Evolutionary conservation across 257 asterid genomes (phyloP).

Genomic region (Hygrophila difformis): DNA sequence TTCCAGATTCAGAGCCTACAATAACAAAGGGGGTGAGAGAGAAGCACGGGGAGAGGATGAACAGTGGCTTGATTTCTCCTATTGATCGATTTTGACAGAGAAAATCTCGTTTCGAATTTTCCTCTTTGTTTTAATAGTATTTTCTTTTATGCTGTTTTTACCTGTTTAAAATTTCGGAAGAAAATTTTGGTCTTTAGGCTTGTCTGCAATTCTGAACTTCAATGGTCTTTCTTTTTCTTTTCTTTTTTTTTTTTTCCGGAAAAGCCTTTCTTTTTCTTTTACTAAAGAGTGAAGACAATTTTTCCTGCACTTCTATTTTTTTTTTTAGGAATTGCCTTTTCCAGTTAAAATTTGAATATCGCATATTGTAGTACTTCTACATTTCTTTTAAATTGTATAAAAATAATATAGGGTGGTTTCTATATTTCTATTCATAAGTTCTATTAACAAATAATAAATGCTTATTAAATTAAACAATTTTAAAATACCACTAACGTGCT

Average conservation of each 20-base stretch:
- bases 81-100: constrained; percentile 18
- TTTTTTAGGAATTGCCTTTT: too few relatives aligned
- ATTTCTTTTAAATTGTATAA: too few relatives aligned
- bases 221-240: constrained; percentile 1
- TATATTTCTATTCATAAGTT: too few relatives aligned
- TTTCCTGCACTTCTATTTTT: too few relatives aligned
- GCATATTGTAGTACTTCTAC: too few relatives aligned
- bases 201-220: not conserved
- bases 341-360: too few relatives aligned
- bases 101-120: constrained; percentile 36
- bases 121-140: constrained; percentile 1
- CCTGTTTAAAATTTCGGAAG: constrained; percentile 3
- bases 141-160: constrained; percentile 1
- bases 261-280: too few relatives aligned
- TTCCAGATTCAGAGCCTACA: constrained; percentile 27
- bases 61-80: constrained; percentile 18
- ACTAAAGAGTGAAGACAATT: too few relatives aligned
- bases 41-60: constrained; percentile 12
- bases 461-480: too few relatives aligned
- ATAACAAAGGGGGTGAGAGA: constrained; percentile 19
- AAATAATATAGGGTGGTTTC: too few relatives aligned
- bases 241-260: constrained; percentile 6
- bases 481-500: too few relatives aligned
- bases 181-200: constrained; percentile 18
- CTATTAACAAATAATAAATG: too few relatives aligned